Base-by-base conservation (phyloP, 192 early-diverging fungal species). In the Dimargaris cristalligena region DNA sequence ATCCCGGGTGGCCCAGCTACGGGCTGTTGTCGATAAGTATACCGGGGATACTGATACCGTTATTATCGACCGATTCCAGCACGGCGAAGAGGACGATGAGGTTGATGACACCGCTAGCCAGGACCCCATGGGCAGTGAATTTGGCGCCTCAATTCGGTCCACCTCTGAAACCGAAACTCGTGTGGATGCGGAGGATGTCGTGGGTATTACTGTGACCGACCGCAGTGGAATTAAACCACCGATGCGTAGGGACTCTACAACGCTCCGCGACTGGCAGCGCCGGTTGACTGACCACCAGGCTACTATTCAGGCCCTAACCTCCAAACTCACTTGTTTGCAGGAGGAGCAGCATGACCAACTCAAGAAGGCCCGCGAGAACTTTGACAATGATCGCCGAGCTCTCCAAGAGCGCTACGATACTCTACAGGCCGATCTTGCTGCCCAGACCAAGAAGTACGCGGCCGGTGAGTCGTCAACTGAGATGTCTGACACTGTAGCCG, bases 131-230 rank as follows among this genome's bases (percentile, higher is more conserved):
- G 28, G 22, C 14, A n/a, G n/a, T n/a, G n/a, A n/a, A n/a, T n/a
- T n/a, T n/a, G n/a, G n/a, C n/a, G n/a, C n/a, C n/a, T 57, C 55
- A 18, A 35, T 34, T n/a, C 55, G 32, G 8, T 57, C 55, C 0
- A 34, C 33, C 2, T 57, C 55, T 25, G 55, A 57, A 57, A 57
- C 55, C 20, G 55, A 57, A n/a, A 57, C 55, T 1, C 55, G 55
- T 3, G 55, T 57, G 35, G 55, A 35, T n/a, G 55, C n/a, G 11
- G 55, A 57, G 10, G 55, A 57, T 3, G 32, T 34, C 34, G 34
- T 6, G 8, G 8, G 38, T 6, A 16, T 16, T 16, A 16, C 6
- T 6, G 38, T 16, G 38, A 16, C 38, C 38, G n/a, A n/a, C n/a
- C n/a, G n/a, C n/a, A n/a, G n/a, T n/a, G n/a, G n/a, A n/a, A 30